These are phyloP conservation scores for Kwoniella newhampshirensis DNA, from an alignment of 768 basidiomycete genomes.

Conservation along the genomic window DNA sequence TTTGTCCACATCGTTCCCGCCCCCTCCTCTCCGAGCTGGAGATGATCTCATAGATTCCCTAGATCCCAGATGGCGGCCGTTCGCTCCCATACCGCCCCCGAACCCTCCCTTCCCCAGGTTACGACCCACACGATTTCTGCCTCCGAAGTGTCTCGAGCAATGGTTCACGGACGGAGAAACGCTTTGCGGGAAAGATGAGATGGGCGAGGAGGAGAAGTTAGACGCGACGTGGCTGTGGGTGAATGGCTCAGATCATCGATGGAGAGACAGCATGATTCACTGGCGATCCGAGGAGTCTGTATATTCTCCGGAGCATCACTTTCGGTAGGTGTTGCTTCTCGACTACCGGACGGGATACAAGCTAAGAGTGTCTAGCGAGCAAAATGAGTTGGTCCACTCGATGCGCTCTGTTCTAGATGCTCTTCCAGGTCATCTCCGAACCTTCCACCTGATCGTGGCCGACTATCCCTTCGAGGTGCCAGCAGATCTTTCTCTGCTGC, in stretches of 20 bases:
- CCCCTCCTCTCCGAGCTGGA: conserved; percentile 34
- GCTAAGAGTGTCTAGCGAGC: conserved; percentile 29
- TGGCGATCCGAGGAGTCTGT: conserved; percentile 29
- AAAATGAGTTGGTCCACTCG: conserved; percentile 48
- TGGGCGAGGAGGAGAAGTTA: conserved; percentile 45
- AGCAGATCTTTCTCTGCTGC: conserved; percentile 30
- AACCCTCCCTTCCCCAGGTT: conserved; percentile 43
- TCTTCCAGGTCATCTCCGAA: conserved; percentile 38
- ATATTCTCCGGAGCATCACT: conserved; percentile 47
- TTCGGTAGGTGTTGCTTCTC: conserved; percentile 30
- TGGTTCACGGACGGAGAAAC: conserved; percentile 51
- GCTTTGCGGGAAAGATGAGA: conserved; percentile 32
- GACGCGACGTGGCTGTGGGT: conserved; percentile 51
- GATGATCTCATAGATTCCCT: conserved; percentile 40
- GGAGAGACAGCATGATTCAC: conserved; percentile 39
- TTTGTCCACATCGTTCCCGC: conserved; percentile 33
- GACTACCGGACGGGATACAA: not conserved
- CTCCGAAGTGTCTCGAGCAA: conserved; percentile 40
- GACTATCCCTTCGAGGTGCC: conserved; percentile 35
- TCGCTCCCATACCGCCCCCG: conserved; percentile 36
- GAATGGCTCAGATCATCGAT: conserved; percentile 46
- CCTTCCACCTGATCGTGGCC: conserved; percentile 44
- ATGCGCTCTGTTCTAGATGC: conserved; percentile 47
- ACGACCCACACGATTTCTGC: conserved; percentile 42
- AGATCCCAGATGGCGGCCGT: conserved; percentile 34